phyloP scores from a whole-genome alignment of 352 stramenopile species.

The Phytophthora citrophthora region DNA sequence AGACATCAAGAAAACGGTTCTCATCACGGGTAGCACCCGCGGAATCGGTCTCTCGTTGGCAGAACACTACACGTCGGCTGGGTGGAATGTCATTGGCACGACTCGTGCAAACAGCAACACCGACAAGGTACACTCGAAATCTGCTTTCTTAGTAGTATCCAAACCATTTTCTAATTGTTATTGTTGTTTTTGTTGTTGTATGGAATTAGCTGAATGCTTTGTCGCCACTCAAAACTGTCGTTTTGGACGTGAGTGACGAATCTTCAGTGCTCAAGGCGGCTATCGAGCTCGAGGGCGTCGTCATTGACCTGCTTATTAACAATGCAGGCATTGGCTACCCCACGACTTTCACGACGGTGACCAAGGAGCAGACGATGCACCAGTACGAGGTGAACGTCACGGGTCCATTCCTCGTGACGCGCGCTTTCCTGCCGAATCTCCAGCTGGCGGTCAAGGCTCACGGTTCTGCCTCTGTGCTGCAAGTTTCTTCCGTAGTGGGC shows the following conservation, averaged over 20 bases:
- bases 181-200: too few species aligned
- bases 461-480: background rate
- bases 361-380: constrained; percentile 5
- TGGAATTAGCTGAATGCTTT: background rate
- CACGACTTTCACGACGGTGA: constrained; percentile 4
- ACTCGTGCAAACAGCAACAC: constrained; percentile 13
- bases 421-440: constrained; percentile 7
- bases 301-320: constrained; percentile 17
- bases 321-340: constrained; percentile 7
- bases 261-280: constrained; percentile 4
- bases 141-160: background rate
- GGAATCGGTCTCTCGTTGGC: constrained; percentile 10
- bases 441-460: background rate
- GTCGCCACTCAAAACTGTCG: constrained; percentile 10
- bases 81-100: constrained; percentile 17
- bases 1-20: constrained; percentile 4
- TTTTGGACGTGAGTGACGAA: constrained; percentile 2
- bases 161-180: background rate
- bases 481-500: constrained; percentile 3
- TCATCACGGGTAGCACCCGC: constrained; percentile 8
- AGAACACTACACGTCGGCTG: constrained; percentile 1
- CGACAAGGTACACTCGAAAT: background rate
- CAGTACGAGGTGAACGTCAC: constrained; percentile 8
- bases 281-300: constrained; percentile 2
- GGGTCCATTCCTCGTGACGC: constrained; percentile 9